Evolutionary conservation across 345 rosid species (phyloP).

Genomic region (Alliaria petiolata): DNA sequence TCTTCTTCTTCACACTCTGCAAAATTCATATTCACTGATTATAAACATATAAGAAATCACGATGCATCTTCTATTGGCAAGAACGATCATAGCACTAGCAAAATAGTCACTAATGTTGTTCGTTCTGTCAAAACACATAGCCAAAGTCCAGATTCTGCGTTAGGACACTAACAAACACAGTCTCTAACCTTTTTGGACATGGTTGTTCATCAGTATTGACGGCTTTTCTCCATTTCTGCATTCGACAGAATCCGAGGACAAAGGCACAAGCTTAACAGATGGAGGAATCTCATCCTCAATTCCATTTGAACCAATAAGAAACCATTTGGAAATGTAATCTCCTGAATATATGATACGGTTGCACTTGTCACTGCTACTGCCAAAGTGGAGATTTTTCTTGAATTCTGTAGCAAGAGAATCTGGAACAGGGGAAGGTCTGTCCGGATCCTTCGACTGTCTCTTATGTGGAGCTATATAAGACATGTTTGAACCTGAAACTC

Average conservation of each 20-base stretch:
- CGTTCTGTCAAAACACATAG: neutral
- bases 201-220: constrained; percentile 33
- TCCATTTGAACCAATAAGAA: constrained; percentile 41
- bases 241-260: constrained; percentile 36
- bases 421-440: constrained; percentile 35
- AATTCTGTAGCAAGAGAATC: constrained; percentile 33
- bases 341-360: constrained; percentile 35
- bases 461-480: too few species aligned
- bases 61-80: neutral
- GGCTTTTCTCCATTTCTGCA: constrained; percentile 35
- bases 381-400: constrained; percentile 29
- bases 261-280: constrained; percentile 28
- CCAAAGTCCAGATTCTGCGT: neutral
- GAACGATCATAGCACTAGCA: neutral
- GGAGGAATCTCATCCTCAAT: constrained; percentile 33
- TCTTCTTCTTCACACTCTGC: constrained; percentile 22
- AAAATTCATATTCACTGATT: constrained; percentile 3
- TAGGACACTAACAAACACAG: neutral
- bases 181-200: neutral
- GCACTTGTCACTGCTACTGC: neutral
- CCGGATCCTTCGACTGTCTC: constrained; percentile 36
- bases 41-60: neutral
- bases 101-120: neutral
- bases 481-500: too few species aligned
- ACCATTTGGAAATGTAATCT: constrained; percentile 40